Evolutionary conservation across 805 yeast genomes (phyloP), one percentile per base, ranked within the genome.

Genomic region (Yarrowia deformans): DNA sequence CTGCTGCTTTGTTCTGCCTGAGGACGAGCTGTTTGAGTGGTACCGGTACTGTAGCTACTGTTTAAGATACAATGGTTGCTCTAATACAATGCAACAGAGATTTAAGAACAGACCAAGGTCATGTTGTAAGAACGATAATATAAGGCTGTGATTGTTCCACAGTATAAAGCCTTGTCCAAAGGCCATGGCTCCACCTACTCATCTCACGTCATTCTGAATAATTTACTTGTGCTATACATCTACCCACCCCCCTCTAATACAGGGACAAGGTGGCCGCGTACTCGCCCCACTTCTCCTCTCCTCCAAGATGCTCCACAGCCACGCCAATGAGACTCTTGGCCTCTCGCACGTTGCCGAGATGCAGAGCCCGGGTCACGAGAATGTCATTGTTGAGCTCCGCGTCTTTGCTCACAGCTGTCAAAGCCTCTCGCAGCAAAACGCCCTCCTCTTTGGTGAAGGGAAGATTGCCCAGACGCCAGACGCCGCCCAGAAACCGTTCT

Each of bases 241-340:
- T 9, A 13, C 10, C 32, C n/a, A n/a, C n/a, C n/a, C n/a, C n/a
- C n/a, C n/a, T n/a, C n/a, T 55, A 55, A 9, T 56, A 56, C 40
- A 56, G n/a, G 12, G 48, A 37, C 48, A 56, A n/a, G 7, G 64
- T 32, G 13, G 48, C 37, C 13, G 42, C 39, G 39, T 42, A 42
- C 52, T 60, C 66, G 13, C 50, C 50, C 66, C 66, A 60, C 23
- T 34, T 43, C n/a, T 60, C 66, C 40, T 60, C 52, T 8, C 66
- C 66, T 14, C 66, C 66, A 8, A 19, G 18, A 16, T 34, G n/a
- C 14, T 8, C 52, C 2, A 45, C 19, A 1, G 66, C 66, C 34
- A 34, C 23, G 8, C 29, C 18, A n/a, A 56, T 42, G 10, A 56
- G 39, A 40, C 43, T 29, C 64, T 56, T 56, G 1, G 67, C 67